These are phyloP conservation scores for Petasospora fabianii DNA, from an alignment of 1,139 yeast species.

Conservation along the genomic window DNA sequence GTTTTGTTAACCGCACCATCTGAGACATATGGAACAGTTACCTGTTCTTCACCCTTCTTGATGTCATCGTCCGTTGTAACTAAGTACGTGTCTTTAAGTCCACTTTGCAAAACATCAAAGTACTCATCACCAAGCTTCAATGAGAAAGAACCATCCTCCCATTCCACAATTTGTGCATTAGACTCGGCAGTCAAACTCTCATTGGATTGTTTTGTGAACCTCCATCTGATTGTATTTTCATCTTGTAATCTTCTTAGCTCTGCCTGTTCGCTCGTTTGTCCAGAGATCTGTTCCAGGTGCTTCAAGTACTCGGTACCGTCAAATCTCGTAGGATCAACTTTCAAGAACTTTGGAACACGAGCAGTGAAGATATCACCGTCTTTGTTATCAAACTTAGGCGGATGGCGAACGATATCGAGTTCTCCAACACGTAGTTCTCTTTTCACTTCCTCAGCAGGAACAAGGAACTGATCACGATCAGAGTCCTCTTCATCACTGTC, in stretches of 20 bases:
- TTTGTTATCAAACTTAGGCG: conserved; percentile 39
- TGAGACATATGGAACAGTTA: conserved; percentile 19
- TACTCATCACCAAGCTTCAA: conserved; percentile 83
- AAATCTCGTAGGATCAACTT: conserved; percentile 82
- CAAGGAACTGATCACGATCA: conserved; percentile 30
- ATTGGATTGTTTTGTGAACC: conserved; percentile 64
- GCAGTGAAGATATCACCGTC: conserved; percentile 50
- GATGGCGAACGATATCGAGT: conserved; percentile 73
- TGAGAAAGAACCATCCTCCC: conserved; percentile 92
- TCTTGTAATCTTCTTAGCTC: conserved; percentile 55
- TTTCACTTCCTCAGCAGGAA: conserved; percentile 37
- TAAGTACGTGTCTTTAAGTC: conserved; percentile 69
- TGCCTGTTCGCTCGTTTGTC: conserved; percentile 40
- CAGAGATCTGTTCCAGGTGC: conserved; percentile 26
- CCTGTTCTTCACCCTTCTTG: not conserved
- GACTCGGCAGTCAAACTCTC: conserved; percentile 76
- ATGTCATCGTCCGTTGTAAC: conserved; percentile 43
- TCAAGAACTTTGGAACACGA: conserved; percentile 77
- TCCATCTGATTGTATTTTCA: conserved; percentile 90
- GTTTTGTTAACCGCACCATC: conserved; percentile 45
- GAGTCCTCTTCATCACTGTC: conserved; percentile 25
- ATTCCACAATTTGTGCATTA: conserved; percentile 83
- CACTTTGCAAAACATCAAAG: conserved; percentile 69
- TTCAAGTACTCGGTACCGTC: conserved; percentile 54
- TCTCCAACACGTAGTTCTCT: conserved; percentile 48